Evolutionary conservation across 2,329 filamentous ascomycete species (phyloP).

Genomic region (Paecilomyces niveus): DNA sequence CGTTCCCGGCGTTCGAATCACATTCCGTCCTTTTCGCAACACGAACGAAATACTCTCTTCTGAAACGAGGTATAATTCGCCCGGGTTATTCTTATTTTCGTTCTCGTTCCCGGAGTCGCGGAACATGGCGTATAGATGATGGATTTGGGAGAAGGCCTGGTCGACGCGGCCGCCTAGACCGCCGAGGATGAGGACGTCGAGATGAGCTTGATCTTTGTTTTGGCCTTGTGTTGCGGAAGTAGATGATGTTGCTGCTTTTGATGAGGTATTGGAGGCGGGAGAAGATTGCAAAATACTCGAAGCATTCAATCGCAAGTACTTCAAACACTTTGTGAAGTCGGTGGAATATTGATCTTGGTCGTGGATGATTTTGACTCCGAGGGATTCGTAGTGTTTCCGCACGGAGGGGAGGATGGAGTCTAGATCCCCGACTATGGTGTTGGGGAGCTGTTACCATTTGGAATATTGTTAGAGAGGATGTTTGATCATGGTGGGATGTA

Average conservation of each 20-base stretch:
- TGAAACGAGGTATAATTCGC: constrained; percentile 70
- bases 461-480: background rate
- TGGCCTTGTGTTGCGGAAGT: background rate
- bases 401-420: constrained; percentile 68
- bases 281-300: constrained; percentile 14
- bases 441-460: constrained; percentile 42
- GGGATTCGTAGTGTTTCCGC: constrained; percentile 58
- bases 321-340: constrained; percentile 80
- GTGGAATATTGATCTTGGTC: constrained; percentile 80
- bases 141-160: constrained; percentile 81
- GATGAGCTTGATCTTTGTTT: constrained; percentile 12
- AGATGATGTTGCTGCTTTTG: background rate
- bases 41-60: constrained; percentile 76
- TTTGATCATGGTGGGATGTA: background rate
- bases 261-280: constrained; percentile 1
- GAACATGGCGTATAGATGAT: constrained; percentile 62
- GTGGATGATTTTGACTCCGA: constrained; percentile 56
- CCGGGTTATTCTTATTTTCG: constrained; percentile 21
- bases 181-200: constrained; percentile 72
- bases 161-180: constrained; percentile 87
- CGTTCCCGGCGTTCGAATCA: constrained; percentile 54
- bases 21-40: constrained; percentile 61
- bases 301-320: constrained; percentile 44
- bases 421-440: constrained; percentile 80
- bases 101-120: constrained; percentile 1